A percentile compares a stretch with the other conserved stretches of the same genome.
These are phyloP conservation scores for Pontederia crassipes DNA, from an alignment of 176 grass and related monocot genomes.

Conservation along the genomic window DNA sequence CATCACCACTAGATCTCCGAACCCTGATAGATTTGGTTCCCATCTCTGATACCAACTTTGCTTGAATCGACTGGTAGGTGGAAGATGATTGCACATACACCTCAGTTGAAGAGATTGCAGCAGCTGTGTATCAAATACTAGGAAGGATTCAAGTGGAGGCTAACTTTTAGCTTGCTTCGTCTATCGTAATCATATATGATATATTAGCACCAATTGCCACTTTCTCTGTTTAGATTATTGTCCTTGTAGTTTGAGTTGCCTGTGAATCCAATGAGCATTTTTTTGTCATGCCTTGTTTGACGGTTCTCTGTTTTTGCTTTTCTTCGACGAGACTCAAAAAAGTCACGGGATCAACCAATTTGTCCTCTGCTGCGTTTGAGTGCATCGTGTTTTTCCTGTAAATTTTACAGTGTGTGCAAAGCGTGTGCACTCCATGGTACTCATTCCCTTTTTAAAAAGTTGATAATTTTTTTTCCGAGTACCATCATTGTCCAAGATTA, in stretches of 20 bases:
- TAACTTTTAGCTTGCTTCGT: not conserved
- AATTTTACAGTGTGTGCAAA: too few relatives aligned
- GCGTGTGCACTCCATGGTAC: too few relatives aligned
- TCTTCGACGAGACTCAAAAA: too few relatives aligned
- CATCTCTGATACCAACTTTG: not conserved
- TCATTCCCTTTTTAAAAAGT: too few relatives aligned
- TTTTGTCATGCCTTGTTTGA: too few relatives aligned
- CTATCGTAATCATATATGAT: not conserved
- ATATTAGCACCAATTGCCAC: not conserved
- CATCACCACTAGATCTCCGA: not conserved
- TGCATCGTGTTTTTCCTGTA: too few relatives aligned
- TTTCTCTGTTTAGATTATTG: not conserved
- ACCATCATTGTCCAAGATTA: too few relatives aligned
- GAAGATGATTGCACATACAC: constrained; percentile 3
- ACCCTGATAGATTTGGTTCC: not conserved
- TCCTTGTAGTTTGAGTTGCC: not conserved
- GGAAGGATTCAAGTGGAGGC: not conserved
- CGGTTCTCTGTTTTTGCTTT: too few relatives aligned
- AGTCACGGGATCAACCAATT: too few relatives aligned
- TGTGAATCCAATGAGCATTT: too few relatives aligned
- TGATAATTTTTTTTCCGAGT: too few relatives aligned
- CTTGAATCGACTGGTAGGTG: not conserved
- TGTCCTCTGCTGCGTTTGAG: too few relatives aligned
- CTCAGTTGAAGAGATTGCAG: constrained; percentile 7
- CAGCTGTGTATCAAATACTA: constrained; percentile 6